Evolutionary conservation across 257 asterid genomes (phyloP), one percentile per base, ranked within the genome.

Genomic region (Vinca minor): DNA sequence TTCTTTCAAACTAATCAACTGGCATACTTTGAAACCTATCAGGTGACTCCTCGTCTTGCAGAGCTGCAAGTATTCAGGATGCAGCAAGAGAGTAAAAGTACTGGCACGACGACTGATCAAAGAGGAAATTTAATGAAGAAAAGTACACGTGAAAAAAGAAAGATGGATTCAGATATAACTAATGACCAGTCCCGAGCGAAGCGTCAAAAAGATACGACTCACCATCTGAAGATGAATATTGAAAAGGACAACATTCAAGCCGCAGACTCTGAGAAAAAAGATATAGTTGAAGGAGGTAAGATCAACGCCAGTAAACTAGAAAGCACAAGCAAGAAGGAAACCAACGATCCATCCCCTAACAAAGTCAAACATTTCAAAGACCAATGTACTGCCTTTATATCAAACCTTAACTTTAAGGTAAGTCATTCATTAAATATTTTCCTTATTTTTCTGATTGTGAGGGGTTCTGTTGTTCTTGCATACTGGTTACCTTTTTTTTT

Each of bases 1-100:
- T 31, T 56, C 25, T 4, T n/a, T n/a, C n/a, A n/a, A 7, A 56
- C 42, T 56, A 31, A 56, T n/a, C 36, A 32, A 31, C 7, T n/a
- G 10, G 36, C 36, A 8, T 14, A 17, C 23, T 31, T 56, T 3
- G 20, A 56, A 31, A 29, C 14, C 62, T 56, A 31, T 73, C 81
- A 93, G 98, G 94, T 93, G 67, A 75, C 91, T 73, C 98, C 98
- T 73, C 98, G 98, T 64, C 85, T 89, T 49, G 91, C 83, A 76
- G 98, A 89, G 71, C 87, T 93, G 69, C 95, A 84, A 74, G 67
- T 84, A 66, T 89, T 87, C 69, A 83, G 73, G 80, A 65, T 73
- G 65, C 92, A 84, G 71, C 91, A 89, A 81, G 95, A 89, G 82
- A 82, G 74, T 77, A 84, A 84, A 76, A 67, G n/a, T 66, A 65